A percentile compares a stretch with the other conserved stretches of the same genome.
Evolutionary conservation across 305 asterid species (phyloP).

Genomic region (Stenogyne calaminthoides): DNA sequence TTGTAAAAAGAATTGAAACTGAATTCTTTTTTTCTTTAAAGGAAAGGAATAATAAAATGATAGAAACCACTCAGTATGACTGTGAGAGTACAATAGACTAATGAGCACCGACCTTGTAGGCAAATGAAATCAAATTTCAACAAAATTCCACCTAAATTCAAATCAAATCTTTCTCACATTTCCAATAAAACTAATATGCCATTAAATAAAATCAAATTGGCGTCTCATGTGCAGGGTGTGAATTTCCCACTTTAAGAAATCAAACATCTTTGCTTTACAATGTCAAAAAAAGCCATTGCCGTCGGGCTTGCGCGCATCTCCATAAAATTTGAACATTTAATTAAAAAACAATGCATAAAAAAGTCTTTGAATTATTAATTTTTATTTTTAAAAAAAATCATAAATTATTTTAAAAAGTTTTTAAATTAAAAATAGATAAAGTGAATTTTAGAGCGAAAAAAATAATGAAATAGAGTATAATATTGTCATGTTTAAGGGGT

Average conservation of each 20-base stretch:
- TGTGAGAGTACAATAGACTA: slow-evolving; percentile 35
- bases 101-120: slow-evolving; percentile 51
- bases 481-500: too few species aligned
- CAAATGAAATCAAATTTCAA: slow-evolving; percentile 43
- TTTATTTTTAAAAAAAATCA: too few species aligned
- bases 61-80: neutral
- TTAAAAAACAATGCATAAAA: too few species aligned
- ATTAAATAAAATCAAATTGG: too few species aligned
- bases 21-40: neutral
- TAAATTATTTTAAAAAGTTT: too few species aligned
- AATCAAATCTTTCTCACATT: slow-evolving; percentile 49
- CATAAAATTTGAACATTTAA: too few species aligned
- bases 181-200: slow-evolving; percentile 31
- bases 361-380: too few species aligned
- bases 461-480: too few species aligned
- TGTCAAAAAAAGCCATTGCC: slow-evolving; percentile 29
- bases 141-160: slow-evolving; percentile 35
- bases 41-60: neutral
- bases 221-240: slow-evolving; percentile 23
- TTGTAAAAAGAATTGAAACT: neutral
- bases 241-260: slow-evolving; percentile 18
- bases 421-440: too few species aligned
- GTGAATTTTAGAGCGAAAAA: too few species aligned
- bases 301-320: slow-evolving; percentile 8
- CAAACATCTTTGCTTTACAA: slow-evolving; percentile 16